These are phyloP conservation scores for Leishmania lainsoni DNA, from an alignment of 208 protist species.

Conservation along the genomic window DNA sequence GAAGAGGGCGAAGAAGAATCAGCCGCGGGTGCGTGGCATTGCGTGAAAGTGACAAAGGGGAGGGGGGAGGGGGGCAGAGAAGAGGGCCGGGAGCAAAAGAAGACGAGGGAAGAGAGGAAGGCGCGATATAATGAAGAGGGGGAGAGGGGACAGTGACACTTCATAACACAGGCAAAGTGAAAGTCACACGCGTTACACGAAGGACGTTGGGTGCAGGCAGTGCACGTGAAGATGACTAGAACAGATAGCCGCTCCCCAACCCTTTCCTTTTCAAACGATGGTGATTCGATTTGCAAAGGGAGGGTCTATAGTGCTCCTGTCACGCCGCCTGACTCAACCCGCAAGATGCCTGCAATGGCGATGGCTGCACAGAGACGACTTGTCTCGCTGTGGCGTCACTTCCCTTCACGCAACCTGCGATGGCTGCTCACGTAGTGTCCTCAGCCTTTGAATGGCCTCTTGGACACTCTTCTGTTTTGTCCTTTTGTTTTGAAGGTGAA, in stretches of 20 bases:
- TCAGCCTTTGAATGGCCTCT: neutral
- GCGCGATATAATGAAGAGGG: neutral
- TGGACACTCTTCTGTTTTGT: too few relatives aligned
- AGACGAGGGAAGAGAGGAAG: neutral
- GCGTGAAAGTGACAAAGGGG: constrained; percentile 6
- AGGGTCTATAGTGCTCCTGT: neutral
- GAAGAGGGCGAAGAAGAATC: neutral
- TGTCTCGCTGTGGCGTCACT: neutral
- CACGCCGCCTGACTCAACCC: neutral
- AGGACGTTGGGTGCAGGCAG: neutral
- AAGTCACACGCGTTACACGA: neutral
- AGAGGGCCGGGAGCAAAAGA: neutral
- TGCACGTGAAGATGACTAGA: neutral
- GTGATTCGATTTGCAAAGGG: neutral
- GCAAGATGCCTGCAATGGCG: neutral
- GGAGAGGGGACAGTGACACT: neutral
- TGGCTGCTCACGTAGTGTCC: neutral
- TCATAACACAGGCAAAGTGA: neutral
- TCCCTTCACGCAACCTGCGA: neutral
- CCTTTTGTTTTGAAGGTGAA: neutral
- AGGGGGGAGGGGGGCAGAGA: neutral
- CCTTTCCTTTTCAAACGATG: neutral
- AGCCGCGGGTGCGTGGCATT: neutral
- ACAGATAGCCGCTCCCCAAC: neutral
- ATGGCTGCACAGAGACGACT: neutral